These are phyloP conservation scores for Nakazawaea peltata DNA, from an alignment of 805 yeast genomes.

Conservation along the genomic window DNA sequence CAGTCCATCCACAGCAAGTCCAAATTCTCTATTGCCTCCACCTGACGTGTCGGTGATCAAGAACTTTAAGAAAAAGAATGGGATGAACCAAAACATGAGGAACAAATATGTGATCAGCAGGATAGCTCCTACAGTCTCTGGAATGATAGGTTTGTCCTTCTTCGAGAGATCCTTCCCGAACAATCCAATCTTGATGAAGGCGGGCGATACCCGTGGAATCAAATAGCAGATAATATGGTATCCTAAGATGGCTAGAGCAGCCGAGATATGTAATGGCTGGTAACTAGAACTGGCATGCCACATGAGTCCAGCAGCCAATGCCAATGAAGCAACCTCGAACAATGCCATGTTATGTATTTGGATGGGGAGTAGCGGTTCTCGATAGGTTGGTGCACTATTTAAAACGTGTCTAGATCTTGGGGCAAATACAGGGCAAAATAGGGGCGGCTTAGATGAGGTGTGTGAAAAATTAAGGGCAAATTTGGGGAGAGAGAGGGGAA, in stretches of 20 bases:
- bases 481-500: too few relatives aligned
- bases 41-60: slow-evolving; percentile 52
- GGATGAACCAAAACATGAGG: slow-evolving; percentile 77
- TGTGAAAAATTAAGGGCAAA: too few relatives aligned
- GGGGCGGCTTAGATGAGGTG: too few relatives aligned
- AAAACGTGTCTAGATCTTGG: too few relatives aligned
- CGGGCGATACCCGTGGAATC: slow-evolving; percentile 60
- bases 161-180: slow-evolving; percentile 81
- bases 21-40: slow-evolving; percentile 46
- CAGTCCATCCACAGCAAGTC: slow-evolving; percentile 11
- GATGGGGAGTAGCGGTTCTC: neutral
- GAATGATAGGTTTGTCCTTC: slow-evolving; percentile 60
- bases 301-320: slow-evolving; percentile 11
- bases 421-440: too few relatives aligned
- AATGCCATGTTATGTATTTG: neutral
- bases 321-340: neutral
- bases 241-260: slow-evolving; percentile 65
- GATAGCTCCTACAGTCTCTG: slow-evolving; percentile 92
- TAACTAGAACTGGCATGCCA: slow-evolving; percentile 10
- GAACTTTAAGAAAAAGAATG: slow-evolving; percentile 76
- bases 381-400: neutral
- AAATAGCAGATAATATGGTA: slow-evolving; percentile 48
- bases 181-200: slow-evolving; percentile 74
- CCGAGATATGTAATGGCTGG: slow-evolving; percentile 49
- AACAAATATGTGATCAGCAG: slow-evolving; percentile 76